Evolutionary conservation across 805 yeast genomes (phyloP).

Genomic region (Komagataella populi): DNA sequence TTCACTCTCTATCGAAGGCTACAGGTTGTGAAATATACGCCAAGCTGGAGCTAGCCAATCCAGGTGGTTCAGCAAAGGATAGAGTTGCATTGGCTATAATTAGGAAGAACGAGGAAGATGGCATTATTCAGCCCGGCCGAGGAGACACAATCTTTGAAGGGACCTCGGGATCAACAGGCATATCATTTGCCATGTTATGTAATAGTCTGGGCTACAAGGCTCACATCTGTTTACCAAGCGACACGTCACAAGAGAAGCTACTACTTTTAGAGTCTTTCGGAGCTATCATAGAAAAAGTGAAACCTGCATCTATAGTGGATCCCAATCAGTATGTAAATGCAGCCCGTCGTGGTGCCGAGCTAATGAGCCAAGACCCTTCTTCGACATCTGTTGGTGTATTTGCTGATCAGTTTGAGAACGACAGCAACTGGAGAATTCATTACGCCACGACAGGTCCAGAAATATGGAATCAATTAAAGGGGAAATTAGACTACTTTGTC

Average conservation of each 20-base stretch:
- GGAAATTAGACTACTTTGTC: constrained; percentile 59
- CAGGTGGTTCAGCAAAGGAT: constrained; percentile 95
- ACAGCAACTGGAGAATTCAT: constrained; percentile 79
- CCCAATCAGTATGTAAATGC: constrained; percentile 86
- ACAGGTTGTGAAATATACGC: constrained; percentile 83
- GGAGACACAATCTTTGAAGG: constrained; percentile 86
- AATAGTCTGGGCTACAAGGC: constrained; percentile 80
- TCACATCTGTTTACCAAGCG: constrained; percentile 92
- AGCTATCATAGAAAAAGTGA: constrained; percentile 72
- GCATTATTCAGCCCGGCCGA: constrained; percentile 39
- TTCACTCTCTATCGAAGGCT: constrained; percentile 51
- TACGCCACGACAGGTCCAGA: constrained; percentile 86
- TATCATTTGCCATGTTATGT: constrained; percentile 83
- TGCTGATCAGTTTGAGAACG: constrained; percentile 94
- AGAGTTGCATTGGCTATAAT: constrained; percentile 84
- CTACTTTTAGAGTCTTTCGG: constrained; percentile 62
- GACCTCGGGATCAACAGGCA: constrained; percentile 94
- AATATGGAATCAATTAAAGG: constrained; percentile 61
- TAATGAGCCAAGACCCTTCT: constrained; percentile 23
- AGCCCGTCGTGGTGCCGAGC: constrained; percentile 57
- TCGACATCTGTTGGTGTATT: constrained; percentile 50
- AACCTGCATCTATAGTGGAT: constrained; percentile 92
- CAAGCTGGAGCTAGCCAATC: constrained; percentile 73
- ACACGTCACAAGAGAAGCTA: constrained; percentile 76
- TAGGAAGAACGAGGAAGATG: constrained; percentile 46